Base-by-base conservation (phyloP, 2,329 filamentous ascomycete species). In the Sporothrix sp. region DNA sequence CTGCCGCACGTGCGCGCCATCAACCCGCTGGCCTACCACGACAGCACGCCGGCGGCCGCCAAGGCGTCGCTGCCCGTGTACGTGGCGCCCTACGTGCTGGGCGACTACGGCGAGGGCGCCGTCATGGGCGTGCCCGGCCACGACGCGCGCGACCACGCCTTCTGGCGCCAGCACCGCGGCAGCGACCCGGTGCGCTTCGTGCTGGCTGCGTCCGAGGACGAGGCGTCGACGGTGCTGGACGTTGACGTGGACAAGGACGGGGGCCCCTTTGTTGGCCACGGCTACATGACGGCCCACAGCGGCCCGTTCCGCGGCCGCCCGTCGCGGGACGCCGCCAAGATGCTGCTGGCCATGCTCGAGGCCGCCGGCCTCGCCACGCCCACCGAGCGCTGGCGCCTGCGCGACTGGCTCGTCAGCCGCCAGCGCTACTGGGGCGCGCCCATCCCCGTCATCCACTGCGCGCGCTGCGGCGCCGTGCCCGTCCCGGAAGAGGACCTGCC, bases 91-190 rank as follows among this genome's bases (percentile, higher is more conserved):
- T 95, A 95, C 61, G 89, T 95, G 10, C 71, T 94, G 5, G 84
- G 84, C 23, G 85, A 89, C 61, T 93, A 94, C 58, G 87, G 88
- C 14, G 85, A 89, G 57, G 88, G 88, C 1, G 88, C 88, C 9
- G 84, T 95, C 2, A 95, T 95, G 88, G 89, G 89, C 38, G 89
- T 95, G 7, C 89, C 89, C 0, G 89, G 82, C 2, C 89, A 95
- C 61, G 89, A 95, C 64, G 62, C 74, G 4, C 77, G 87, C 48
- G 89, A 95, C 59, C 73, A 85, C 65, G 76, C 78, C 1, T 95
- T 95, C 63, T 95, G 87, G 84, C 80, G 75, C 58, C 71, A 81
- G 52, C 87, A 94, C 57, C 71, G 76, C 27, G 71, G 72, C 6
- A 71, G 76, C 4, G 69, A 78, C 40, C 77, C 79, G 2, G 73